Base-by-base conservation (phyloP, 148 eudicot genomes). In the Mesembryanthemum crystallinum region DNA sequence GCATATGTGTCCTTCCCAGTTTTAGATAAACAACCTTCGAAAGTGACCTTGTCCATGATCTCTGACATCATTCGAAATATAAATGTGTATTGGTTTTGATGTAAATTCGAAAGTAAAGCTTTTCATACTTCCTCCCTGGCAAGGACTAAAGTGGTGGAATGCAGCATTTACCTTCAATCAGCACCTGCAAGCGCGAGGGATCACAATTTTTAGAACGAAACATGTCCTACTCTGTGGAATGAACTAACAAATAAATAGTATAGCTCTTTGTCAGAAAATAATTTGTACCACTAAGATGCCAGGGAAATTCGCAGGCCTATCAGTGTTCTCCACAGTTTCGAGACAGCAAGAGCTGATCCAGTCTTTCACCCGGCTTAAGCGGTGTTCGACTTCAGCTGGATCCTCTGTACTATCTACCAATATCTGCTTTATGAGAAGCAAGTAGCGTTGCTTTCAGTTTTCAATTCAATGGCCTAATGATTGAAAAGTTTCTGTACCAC, bases 371-470 rank as follows among this genome's bases (percentile, higher is more conserved):
- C 96, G 87, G 72, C 81, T 82, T 73, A 87, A 67, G 67, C 91
- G 96, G 39, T 88, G 87, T 84, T 86, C 99, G 86, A 92, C 96
- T 85, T 92, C 99, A 32, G 42, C 85, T 51, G 88, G 85, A 85
- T 95, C 97, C 77, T 92, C 97, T 77, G 97, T 95, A 77, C 83
- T 90, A 78, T 92, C 99, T 95, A 87, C 67, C 66, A 15, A 54
- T 17, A 54, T 13, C 17, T 9, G 58, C 23, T 18, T 10, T 49
- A 37, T 37, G 8, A 37, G 58, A 17, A 15, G 23, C 5, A 17
- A 17, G 15, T 54, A n/a, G 3, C 58, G 15, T 3, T 54, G 58
- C 15, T 54, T 54, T 18, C 58, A 54, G 58, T 54, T 54, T 54
- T 54, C 15, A 37, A 37, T 37, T 37, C 42, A 37, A 37, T 37